Evolutionary conservation across 306 rosid species (phyloP), one percentile per base, ranked within the genome.

Genomic region (Inga leiocalycina): DNA sequence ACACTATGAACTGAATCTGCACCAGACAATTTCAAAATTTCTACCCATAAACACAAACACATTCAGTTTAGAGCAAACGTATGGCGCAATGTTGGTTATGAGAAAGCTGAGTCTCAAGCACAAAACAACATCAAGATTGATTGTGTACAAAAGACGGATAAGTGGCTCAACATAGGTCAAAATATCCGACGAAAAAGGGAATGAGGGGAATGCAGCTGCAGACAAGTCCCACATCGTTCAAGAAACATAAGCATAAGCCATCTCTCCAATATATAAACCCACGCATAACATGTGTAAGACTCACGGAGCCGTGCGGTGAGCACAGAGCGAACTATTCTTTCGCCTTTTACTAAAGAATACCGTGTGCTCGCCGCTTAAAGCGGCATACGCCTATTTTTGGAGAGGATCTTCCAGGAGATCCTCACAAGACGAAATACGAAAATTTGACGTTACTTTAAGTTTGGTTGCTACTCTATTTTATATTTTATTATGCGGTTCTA

Each of bases 261-360:
- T 5, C 67, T 22, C 4, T 61, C 15, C 35, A 8, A 3, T 61
- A 10, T 61, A 61, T n/a, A 61, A 24, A 10, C 34, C 67, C 67
- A 10, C 27, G 4, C 30, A 27, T 57, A 6, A 4, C 4, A 0
- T 5, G 1, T 6, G 1, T 0, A 0, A 1, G 6, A 1, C 8
- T 17, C 22, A 68, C 49, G 73, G 48, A 41, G 80, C 56, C n/a
- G 43, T 5, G 12, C 76, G 19, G 37, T 45, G 57, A 71, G 57
- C 72, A 77, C 72, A 62, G 9, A 77, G 72, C 71, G 72, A 77
- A 43, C 80, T 77, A 61, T 77, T 61, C 80, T 61, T 77, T 77
- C 72, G 72, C 80, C 57, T 77, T 77, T 77, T 61, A 81, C 88
- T 71, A 85, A 81, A 81, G 85, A 85, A 62, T 81, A 85, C 85